A percentile compares a stretch with the other conserved stretches of the same genome.
Evolutionary conservation across 2,329 filamentous ascomycete species (phyloP).

Genomic region (Setomelanomma holmii): DNA sequence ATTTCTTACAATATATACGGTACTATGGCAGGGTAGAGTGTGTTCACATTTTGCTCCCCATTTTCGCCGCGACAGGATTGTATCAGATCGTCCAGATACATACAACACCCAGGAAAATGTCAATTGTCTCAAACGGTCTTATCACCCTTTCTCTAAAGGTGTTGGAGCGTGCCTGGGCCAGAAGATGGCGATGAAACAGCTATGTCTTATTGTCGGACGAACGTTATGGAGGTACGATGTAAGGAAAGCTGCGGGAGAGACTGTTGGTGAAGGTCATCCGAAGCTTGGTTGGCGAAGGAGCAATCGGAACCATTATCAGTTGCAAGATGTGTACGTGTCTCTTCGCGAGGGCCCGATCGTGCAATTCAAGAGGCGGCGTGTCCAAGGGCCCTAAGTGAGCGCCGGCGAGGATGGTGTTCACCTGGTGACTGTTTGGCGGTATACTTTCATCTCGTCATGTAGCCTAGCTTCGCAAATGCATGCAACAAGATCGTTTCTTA

Average conservation of each 20-base stretch:
- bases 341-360: constrained; percentile 31
- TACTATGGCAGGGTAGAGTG: no score
- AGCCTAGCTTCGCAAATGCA: no score
- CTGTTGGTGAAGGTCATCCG: constrained; percentile 10
- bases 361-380: no score
- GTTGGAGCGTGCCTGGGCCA: constrained; percentile 32
- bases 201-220: constrained; percentile 13
- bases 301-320: constrained; percentile 10
- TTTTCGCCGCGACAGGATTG: no score
- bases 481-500: no score
- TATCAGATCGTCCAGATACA: constrained; percentile 4
- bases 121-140: constrained; percentile 10
- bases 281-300: constrained; percentile 11
- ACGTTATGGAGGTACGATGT: constrained; percentile 28
- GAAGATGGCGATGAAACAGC: constrained; percentile 23
- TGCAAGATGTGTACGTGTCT: constrained; percentile 18
- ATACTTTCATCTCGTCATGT: no score
- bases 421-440: no score
- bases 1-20: no score
- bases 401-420: no score
- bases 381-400: no score
- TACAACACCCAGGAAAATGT: constrained; percentile 15
- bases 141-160: constrained; percentile 30
- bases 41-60: no score
- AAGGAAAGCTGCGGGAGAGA: constrained; percentile 8